Conservation (phyloP, 2,329 filamentous ascomycete genomes). For the Diaporthe sp. region DNA sequence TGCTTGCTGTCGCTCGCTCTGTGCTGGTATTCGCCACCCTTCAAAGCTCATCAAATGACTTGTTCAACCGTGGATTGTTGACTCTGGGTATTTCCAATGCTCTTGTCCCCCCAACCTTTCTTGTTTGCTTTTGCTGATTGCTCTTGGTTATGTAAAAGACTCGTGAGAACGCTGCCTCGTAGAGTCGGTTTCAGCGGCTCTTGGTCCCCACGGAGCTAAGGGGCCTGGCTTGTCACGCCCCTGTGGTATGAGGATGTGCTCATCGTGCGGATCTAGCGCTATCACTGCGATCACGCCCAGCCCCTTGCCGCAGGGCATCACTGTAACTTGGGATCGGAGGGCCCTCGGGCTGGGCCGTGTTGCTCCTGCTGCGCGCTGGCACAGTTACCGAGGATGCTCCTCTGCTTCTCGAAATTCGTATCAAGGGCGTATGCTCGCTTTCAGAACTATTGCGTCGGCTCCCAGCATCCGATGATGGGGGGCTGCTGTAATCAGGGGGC, state of each 20-base stretch:
- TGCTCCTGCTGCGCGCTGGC: conserved; percentile 40
- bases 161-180: background rate
- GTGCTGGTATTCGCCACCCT: conserved; percentile 15
- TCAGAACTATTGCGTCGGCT: conserved; percentile 68
- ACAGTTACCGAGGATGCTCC: conserved; percentile 59
- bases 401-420: conserved; percentile 61
- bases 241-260: background rate
- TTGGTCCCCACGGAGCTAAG: background rate
- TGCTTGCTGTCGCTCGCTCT: conserved; percentile 21
- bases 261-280: conserved; percentile 45
- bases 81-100: conserved; percentile 30
- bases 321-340: conserved; percentile 87
- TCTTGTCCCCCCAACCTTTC: conserved; percentile 4
- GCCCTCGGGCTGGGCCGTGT: conserved; percentile 43
- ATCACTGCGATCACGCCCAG: conserved; percentile 56
- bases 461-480: conserved; percentile 67
- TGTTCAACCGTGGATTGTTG: conserved; percentile 18
- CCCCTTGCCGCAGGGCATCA: conserved; percentile 73
- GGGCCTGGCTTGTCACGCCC: background rate
- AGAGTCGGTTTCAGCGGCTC: background rate
- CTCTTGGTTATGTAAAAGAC: background rate
- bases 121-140: conserved; percentile 9
- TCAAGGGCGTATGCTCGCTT: conserved; percentile 64
- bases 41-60: conserved; percentile 25
- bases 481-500: conserved; percentile 78